phyloP scores from a whole-genome alignment of 352 stramenopile genomes.

The Globisporangium middletonii region DNA sequence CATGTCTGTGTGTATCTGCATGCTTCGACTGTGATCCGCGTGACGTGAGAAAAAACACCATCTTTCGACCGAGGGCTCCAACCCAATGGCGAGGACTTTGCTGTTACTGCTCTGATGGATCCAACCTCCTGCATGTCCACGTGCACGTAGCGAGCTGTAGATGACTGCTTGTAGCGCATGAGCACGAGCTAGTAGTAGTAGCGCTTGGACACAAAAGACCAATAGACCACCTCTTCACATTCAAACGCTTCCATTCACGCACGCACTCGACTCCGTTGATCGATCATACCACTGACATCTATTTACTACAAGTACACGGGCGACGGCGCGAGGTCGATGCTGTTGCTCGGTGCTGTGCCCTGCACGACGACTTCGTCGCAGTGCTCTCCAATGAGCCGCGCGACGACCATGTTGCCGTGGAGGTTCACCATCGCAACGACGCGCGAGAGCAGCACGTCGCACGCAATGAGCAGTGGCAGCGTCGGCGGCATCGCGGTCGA shows the following conservation, averaged over 20 bases:
- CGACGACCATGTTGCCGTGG: conserved; percentile 35
- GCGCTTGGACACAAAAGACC: too few species aligned
- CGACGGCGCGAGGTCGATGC: conserved; percentile 48
- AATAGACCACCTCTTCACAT: too few species aligned
- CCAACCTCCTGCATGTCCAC: neutral
- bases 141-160: neutral
- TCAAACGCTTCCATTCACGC: neutral
- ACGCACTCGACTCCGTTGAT: neutral
- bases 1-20: conserved; percentile 3
- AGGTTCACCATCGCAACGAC: conserved; percentile 25
- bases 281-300: too few species aligned
- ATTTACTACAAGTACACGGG: conserved; percentile 22
- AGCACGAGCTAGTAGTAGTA: neutral
- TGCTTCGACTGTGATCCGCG: conserved; percentile 10
- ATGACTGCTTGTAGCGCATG: too few species aligned
- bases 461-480: conserved; percentile 35
- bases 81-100: conserved; percentile 28
- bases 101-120: conserved; percentile 28
- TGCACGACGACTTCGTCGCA: conserved; percentile 35
- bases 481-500: conserved; percentile 14
- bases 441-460: conserved; percentile 32
- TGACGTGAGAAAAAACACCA: conserved; percentile 38
- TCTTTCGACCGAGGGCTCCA: conserved; percentile 41
- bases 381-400: conserved; percentile 34
- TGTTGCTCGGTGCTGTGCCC: conserved; percentile 5